Percentiles rank a stretch among this genome's conserved stretches.
Evolutionary conservation across 2,329 filamentous ascomycete species (phyloP).

Genomic region (Acrocalymma vagum): DNA sequence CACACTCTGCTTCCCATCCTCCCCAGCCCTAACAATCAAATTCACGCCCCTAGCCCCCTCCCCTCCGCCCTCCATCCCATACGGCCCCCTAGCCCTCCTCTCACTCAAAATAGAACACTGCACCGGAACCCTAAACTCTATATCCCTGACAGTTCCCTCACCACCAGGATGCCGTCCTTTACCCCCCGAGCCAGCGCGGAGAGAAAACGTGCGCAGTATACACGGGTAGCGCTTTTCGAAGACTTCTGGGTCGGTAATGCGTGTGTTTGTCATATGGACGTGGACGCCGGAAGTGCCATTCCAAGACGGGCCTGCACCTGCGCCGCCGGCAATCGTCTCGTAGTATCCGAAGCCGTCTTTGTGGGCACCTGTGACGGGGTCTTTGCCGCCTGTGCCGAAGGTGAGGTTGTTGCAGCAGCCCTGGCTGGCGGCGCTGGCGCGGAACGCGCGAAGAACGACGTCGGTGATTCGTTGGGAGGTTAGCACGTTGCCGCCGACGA

Average conservation of each 20-base stretch:
- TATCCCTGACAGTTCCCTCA: conserved; percentile 74
- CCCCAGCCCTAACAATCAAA: conserved; percentile 39
- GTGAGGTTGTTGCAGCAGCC: conserved; percentile 33
- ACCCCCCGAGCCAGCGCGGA: conserved; percentile 69
- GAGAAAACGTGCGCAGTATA: conserved; percentile 69
- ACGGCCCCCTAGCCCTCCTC: conserved; percentile 74
- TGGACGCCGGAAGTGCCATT: conserved; percentile 74
- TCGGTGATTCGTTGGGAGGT: conserved; percentile 22
- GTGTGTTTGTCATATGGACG: conserved; percentile 80
- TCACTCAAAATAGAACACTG: conserved; percentile 79
- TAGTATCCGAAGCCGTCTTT: conserved; percentile 76
- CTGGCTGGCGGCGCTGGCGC: conserved; percentile 16
- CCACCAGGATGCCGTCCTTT: conserved; percentile 69
- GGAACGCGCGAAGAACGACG: conserved; percentile 24
- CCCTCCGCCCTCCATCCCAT: conserved; percentile 79
- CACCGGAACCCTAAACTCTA: conserved; percentile 76
- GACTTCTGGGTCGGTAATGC: conserved; percentile 77
- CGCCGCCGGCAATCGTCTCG: conserved; percentile 78
- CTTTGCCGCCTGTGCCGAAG: conserved; percentile 44
- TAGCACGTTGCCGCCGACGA: conserved; percentile 19
- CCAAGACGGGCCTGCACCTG: conserved; percentile 73
- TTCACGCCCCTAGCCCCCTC: conserved; percentile 79
- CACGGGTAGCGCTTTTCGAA: conserved; percentile 77
- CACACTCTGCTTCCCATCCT: no score
- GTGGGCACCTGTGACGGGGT: conserved; percentile 29